These are phyloP conservation scores for Harringtonia aguacate DNA, from an alignment of 2,329 filamentous ascomycete species.

Conservation along the genomic window DNA sequence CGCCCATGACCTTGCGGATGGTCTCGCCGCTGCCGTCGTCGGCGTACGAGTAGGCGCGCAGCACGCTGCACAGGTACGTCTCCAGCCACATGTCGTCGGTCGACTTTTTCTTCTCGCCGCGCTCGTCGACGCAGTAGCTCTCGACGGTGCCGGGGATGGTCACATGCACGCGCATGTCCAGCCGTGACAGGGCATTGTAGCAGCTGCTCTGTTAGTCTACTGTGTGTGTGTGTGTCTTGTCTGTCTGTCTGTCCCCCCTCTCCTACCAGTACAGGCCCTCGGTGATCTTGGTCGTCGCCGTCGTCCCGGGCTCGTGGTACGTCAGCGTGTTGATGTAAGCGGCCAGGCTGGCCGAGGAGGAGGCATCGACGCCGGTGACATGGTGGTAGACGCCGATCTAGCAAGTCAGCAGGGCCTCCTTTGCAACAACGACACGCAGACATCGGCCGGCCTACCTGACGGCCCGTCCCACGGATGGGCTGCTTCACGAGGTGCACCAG, in stretches of 20 bases:
- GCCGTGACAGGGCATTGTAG: slow-evolving; percentile 97
- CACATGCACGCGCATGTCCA: slow-evolving; percentile 98
- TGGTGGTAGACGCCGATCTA: slow-evolving; percentile 94
- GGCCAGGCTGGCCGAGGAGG: slow-evolving; percentile 89
- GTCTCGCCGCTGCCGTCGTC: slow-evolving; percentile 90
- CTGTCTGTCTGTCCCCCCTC: not conserved
- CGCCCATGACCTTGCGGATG: slow-evolving; percentile 95
- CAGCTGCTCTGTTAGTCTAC: slow-evolving; percentile 37
- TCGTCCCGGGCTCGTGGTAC: slow-evolving; percentile 74
- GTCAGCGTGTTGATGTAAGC: slow-evolving; percentile 98
- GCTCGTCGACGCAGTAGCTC: slow-evolving; percentile 94
- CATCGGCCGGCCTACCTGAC: slow-evolving; percentile 35
- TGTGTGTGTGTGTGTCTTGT: not conserved
- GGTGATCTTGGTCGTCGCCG: slow-evolving; percentile 70
- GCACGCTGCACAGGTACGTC: slow-evolving; percentile 89
- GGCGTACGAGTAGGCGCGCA: slow-evolving; percentile 92
- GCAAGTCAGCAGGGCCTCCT: not conserved
- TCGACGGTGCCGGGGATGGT: slow-evolving; percentile 94
- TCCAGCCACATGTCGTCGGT: slow-evolving; percentile 95
- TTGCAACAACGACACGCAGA: not conserved
- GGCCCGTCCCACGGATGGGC: slow-evolving; percentile 43
- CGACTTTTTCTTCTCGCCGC: slow-evolving; percentile 86
- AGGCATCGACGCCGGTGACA: slow-evolving; percentile 93
- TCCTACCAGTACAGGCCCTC: slow-evolving; percentile 87
- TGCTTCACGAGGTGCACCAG: slow-evolving; percentile 88